Percentiles rank a stretch among this genome's conserved stretches.
Evolutionary conservation across 148 eudicot genomes (phyloP).

Genomic region (Rhododendron ovatum): DNA sequence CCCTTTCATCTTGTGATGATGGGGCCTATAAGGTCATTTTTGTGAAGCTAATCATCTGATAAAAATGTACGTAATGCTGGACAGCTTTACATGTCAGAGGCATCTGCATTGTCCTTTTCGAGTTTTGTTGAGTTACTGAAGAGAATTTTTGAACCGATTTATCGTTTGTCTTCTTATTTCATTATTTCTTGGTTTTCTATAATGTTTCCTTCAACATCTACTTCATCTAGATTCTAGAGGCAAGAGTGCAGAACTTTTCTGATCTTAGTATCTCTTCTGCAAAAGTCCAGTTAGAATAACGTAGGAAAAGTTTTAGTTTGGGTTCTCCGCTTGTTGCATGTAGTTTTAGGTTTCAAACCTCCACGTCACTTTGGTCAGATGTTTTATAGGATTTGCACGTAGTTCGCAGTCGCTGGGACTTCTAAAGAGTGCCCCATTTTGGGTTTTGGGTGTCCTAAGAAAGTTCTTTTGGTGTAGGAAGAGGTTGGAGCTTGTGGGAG

Average conservation of each 20-base stretch:
- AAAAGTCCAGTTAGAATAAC: neutral
- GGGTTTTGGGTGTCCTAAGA: neutral
- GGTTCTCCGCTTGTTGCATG: neutral
- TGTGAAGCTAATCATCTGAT: neutral
- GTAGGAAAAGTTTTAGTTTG: neutral
- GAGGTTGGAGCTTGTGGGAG: neutral
- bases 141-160: neutral
- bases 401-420: neutral
- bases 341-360: neutral
- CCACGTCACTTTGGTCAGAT: neutral
- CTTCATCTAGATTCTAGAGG: neutral
- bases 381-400: neutral
- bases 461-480: neutral
- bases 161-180: neutral
- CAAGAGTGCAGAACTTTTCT: neutral
- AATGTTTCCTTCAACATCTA: neutral
- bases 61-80: neutral
- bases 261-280: neutral
- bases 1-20: neutral
- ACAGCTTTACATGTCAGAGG: neutral
- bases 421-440: neutral
- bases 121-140: neutral
- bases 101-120: neutral
- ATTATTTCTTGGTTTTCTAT: neutral
- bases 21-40: neutral